Base-by-base conservation (phyloP, 2,329 filamentous ascomycete species). In the Aspergillus quadricinctus region DNA sequence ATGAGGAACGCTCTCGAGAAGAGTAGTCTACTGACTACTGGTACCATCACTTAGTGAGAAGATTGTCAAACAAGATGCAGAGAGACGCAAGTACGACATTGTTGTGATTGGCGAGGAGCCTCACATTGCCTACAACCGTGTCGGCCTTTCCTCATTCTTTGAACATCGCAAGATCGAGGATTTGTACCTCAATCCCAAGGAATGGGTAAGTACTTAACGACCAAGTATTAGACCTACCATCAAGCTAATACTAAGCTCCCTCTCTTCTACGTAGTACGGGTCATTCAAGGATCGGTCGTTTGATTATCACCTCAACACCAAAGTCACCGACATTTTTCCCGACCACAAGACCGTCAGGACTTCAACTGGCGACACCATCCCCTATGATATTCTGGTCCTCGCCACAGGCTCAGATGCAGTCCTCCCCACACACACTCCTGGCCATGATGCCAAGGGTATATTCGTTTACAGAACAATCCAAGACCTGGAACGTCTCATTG, bases 391-490 rank as follows among this genome's bases (percentile, higher is more conserved):
- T 37, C 83, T 95, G 1, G 87, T 96, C 3, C 81, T 96, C 1
- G 90, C 92, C 11, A 96, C 92, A 0, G 92, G 92, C 11, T 96
- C 91, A 1, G 87, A 95, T 71, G 92, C 92, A 9, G 77, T 94
- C 2, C 80, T 95, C 1, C 90, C 85, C 6, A 76, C 75, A 45
- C 82, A 88, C 57, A 92, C 88, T 0, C 89, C 90, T 0, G 90
- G 90, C 41, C 80, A 92, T 66, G 86, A 93, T 69, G 89, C 90
- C 10, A 85, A 84, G 25, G 92, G 92, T 1, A 88, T 95, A 3
- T 96, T 96, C 66, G 90, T 96, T 7, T 96, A 96, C 71, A 83
- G 92, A 49, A 95, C 88, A 0, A 92, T 96, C 57, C 84, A 88
- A 2, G 92, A 96, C 69, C 75, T 96, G 37, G 81, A 92, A 68